A percentile compares a stretch with the other conserved stretches of the same genome.
These are phyloP conservation scores for Bimuria novae-zelandiae DNA, from an alignment of 2,329 filamentous ascomycete genomes.

Conservation along the genomic window DNA sequence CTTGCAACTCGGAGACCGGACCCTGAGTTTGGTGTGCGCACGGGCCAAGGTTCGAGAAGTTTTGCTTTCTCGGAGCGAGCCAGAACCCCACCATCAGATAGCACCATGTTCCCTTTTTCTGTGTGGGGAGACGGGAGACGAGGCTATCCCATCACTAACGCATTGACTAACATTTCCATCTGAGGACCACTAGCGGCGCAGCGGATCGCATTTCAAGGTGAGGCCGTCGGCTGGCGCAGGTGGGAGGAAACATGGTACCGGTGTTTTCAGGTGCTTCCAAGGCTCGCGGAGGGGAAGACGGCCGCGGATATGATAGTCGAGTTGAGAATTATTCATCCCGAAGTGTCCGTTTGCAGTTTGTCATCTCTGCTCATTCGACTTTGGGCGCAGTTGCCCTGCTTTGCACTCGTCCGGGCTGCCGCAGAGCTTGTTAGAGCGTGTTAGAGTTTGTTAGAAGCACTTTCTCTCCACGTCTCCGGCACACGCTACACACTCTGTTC, in stretches of 20 bases:
- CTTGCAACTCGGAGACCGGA: background rate
- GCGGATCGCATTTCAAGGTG: background rate
- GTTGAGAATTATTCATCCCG: slow-evolving; percentile 17
- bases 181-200: slow-evolving; percentile 5
- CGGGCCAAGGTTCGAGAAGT: slow-evolving; percentile 3
- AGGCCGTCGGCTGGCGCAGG: background rate
- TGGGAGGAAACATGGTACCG: background rate
- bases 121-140: slow-evolving; percentile 13
- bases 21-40: slow-evolving; percentile 2
- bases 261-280: background rate
- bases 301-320: slow-evolving; percentile 19
- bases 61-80: slow-evolving; percentile 6
- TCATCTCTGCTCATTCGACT: background rate
- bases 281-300: slow-evolving; percentile 7
- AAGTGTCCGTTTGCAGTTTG: slow-evolving; percentile 1
- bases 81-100: slow-evolving; percentile 10
- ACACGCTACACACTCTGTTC: slow-evolving; percentile 11
- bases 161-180: slow-evolving; percentile 11
- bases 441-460: background rate
- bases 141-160: slow-evolving; percentile 8
- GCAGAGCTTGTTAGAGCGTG: slow-evolving; percentile 1
- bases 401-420: slow-evolving; percentile 9
- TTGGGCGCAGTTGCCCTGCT: slow-evolving; percentile 5
- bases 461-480: slow-evolving; percentile 7
- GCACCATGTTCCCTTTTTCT: slow-evolving; percentile 15